Conservation (phyloP, 2,329 filamentous ascomycete genomes). For the Colletotrichum magnum region DNA sequence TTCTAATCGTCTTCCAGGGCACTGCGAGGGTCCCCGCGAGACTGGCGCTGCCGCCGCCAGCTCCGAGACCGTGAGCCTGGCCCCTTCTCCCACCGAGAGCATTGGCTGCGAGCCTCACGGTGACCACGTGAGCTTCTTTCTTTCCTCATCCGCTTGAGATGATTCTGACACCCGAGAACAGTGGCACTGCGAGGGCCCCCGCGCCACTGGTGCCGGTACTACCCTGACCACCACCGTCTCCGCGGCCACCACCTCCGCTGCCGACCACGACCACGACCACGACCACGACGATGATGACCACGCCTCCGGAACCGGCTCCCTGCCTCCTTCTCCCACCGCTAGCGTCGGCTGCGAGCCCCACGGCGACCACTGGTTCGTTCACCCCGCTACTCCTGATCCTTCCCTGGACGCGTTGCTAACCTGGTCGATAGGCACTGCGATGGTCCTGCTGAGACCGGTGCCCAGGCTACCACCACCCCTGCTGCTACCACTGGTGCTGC, state of each 20-base stretch:
- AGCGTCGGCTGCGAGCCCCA: slow-evolving; percentile 54
- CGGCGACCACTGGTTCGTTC: slow-evolving; percentile 54
- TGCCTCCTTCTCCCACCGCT: slow-evolving; percentile 53
- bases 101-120: slow-evolving; percentile 54
- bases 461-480: slow-evolving; percentile 8
- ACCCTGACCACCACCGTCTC: slow-evolving; percentile 14
- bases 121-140: slow-evolving; percentile 50
- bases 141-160: too few species aligned
- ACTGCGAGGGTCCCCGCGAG: background rate
- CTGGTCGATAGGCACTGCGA: slow-evolving; percentile 33
- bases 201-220: slow-evolving; percentile 1
- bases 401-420: background rate
- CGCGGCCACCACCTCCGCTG: slow-evolving; percentile 17
- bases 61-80: slow-evolving; percentile 38
- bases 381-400: background rate
- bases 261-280: slow-evolving; percentile 27
- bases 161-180: background rate
- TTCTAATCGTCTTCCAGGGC: background rate
- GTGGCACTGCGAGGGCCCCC: slow-evolving; percentile 41
- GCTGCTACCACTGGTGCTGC: slow-evolving; percentile 16
- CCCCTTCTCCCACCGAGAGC: slow-evolving; percentile 53
- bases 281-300: slow-evolving; percentile 33
- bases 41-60: background rate
- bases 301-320: slow-evolving; percentile 39
- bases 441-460: slow-evolving; percentile 3